Conservation (phyloP, 441 rosid genomes). For the Iberis amara region DNA sequence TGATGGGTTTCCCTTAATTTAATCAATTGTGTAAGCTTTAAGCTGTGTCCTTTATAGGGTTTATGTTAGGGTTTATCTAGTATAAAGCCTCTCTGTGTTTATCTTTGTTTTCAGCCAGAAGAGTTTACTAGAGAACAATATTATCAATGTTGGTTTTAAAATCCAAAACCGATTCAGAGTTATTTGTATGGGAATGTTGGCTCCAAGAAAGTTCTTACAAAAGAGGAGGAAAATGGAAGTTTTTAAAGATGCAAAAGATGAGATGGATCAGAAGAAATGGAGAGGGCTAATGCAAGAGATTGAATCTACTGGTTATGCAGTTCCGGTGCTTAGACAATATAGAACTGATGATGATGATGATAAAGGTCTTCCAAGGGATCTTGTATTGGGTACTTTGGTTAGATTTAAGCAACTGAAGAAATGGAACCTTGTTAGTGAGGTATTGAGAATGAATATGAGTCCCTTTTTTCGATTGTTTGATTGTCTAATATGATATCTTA, state of each 20-base stretch:
- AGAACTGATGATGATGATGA: slow-evolving; percentile 26
- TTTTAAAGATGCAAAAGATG: slow-evolving; percentile 68
- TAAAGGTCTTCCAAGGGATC: slow-evolving; percentile 55
- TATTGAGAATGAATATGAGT: slow-evolving; percentile 27
- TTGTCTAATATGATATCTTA: slow-evolving; percentile 4
- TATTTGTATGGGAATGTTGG: slow-evolving; percentile 69
- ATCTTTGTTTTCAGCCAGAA: slow-evolving; percentile 27
- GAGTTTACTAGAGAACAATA: slow-evolving; percentile 24
- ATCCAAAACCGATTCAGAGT: slow-evolving; percentile 41
- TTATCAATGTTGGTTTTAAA: slow-evolving; percentile 30
- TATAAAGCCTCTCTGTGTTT: slow-evolving; percentile 19
- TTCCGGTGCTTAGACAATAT: slow-evolving; percentile 52
- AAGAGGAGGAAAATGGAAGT: slow-evolving; percentile 65
- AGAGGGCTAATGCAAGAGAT: slow-evolving; percentile 76
- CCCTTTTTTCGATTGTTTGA: not conserved
- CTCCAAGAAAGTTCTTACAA: slow-evolving; percentile 70
- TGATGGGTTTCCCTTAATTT: slow-evolving; percentile 6
- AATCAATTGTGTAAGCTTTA: slow-evolving; percentile 12
- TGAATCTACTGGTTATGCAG: slow-evolving; percentile 62
- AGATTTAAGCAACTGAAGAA: slow-evolving; percentile 88
- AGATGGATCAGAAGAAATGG: slow-evolving; percentile 77
- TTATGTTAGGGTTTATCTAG: not conserved
- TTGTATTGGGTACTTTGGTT: slow-evolving; percentile 80
- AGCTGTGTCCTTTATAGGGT: slow-evolving; percentile 3
- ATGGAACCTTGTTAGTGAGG: slow-evolving; percentile 86